Percentiles rank a stretch among this genome's conserved stretches.
Evolutionary conservation across 202 grass and related monocot species (phyloP).

Genomic region (Panicum hallii): DNA sequence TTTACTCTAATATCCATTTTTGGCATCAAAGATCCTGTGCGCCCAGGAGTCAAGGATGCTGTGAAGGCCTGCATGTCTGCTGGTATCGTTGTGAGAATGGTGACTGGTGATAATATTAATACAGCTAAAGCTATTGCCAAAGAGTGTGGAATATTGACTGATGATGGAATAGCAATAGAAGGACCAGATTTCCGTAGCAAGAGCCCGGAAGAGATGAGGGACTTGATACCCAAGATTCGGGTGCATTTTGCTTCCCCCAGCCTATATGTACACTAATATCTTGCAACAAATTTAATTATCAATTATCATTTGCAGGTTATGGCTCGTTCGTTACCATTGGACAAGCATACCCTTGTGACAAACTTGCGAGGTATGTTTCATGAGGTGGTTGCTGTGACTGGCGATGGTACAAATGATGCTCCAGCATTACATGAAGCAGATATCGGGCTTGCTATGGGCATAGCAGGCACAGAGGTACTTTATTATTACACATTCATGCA

Average conservation of each 20-base stretch:
- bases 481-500: constrained; percentile 22
- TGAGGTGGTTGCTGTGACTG: constrained; percentile 93
- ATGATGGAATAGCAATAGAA: constrained; percentile 82
- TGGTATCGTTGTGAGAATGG: constrained; percentile 91
- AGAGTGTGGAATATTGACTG: constrained; percentile 86
- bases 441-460: constrained; percentile 99
- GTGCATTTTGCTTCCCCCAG: constrained; percentile 43
- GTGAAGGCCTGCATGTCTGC: constrained; percentile 72
- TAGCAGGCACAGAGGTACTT: constrained; percentile 95
- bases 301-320: constrained; percentile 56
- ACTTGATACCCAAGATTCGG: constrained; percentile 81
- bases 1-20: constrained; percentile 85
- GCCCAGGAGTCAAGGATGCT: constrained; percentile 81
- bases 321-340: constrained; percentile 75
- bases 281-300: constrained; percentile 11
- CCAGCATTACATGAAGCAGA: constrained; percentile 97
- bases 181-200: constrained; percentile 75
- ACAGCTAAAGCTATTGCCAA: constrained; percentile 95
- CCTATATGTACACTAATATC: constrained; percentile 1
- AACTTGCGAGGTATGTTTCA: constrained; percentile 77
- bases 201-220: constrained; percentile 69
- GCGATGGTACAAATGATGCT: constrained; percentile 98
- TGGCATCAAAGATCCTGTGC: constrained; percentile 92
- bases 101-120: constrained; percentile 97
- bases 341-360: constrained; percentile 70